Base-by-base conservation (phyloP, 2,329 filamentous ascomycete species). In the Thielaviopsis punctulata region DNA sequence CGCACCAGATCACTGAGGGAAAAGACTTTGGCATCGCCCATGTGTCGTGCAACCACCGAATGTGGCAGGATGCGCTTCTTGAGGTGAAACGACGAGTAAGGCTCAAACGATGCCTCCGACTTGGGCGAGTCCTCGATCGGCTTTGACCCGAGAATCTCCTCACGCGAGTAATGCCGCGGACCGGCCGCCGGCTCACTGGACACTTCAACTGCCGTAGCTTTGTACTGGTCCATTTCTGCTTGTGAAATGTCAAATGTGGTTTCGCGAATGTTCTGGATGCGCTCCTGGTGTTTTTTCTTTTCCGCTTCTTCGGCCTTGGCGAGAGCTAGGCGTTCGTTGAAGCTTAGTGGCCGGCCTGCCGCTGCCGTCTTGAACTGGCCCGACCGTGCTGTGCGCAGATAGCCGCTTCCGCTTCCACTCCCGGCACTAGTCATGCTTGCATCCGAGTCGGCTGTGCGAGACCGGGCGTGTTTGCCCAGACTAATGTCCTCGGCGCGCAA, bases 61-160 rank as follows among this genome's bases (percentile, higher is more conserved):
- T 96, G 89, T 1, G 88, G 84, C 45, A 96, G 75, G 36, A 87
- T 82, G 27, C 92, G 80, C 56, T 81, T 87, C 4, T 84, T 85
- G 13, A 98, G 74, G 62, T 95, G 88, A 36, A 89, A 71, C 25
- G 80, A 79, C 5, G 92, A 95, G 64, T 89, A 95, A 2, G 86
- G 77, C 60, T 98, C 92, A 60, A 92, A 93, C 1, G 82, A 75
- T 1, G 74, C 65, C 55, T 79, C 76, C 1, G 71, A 67, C 25
- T 69, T 65, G 3, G 65, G 60, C 4, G 66, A 62, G 25, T 68
- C 65, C 66, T 57, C 63, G 63, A 19, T 73, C 15, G 52, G 52
- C 21, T 52, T 45, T 36, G 54, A 57, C 0, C 71, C 66, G 41
- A 79, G 52, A 41, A 87, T 68, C 51, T 86, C 79, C 1, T 82